Conservation (phyloP, 805 yeast species). For the Metschnikowia chrysomelidarum region DNA sequence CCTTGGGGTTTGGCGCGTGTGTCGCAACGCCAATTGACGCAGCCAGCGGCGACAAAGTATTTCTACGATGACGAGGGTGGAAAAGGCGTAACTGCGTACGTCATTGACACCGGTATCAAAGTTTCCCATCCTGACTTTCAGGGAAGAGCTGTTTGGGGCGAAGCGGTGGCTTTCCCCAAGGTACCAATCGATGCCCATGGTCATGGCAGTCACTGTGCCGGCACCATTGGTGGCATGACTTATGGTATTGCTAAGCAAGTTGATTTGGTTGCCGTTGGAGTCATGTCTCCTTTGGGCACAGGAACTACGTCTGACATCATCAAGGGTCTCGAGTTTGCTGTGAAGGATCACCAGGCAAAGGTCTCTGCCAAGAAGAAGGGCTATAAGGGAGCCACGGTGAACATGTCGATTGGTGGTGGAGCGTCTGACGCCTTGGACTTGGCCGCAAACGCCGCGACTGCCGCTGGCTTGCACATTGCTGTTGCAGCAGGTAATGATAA, state of each 20-base stretch:
- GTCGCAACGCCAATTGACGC: conserved; percentile 67
- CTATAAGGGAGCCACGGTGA: conserved; percentile 82
- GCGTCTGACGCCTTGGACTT: conserved; percentile 80
- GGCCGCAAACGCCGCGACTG: conserved; percentile 88
- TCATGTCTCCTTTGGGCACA: conserved; percentile 75
- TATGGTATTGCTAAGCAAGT: conserved; percentile 87
- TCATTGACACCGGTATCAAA: conserved; percentile 87
- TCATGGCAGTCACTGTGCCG: conserved; percentile 98
- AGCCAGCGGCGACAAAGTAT: conserved; percentile 33
- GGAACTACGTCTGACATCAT: conserved; percentile 83
- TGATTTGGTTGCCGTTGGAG: conserved; percentile 77
- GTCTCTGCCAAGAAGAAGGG: conserved; percentile 54
- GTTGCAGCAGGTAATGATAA: conserved; percentile 97
- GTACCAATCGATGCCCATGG: conserved; percentile 81
- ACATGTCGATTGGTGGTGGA: conserved; percentile 95
- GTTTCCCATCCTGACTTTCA: conserved; percentile 73
- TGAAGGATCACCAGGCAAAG: conserved; percentile 61
- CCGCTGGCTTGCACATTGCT: conserved; percentile 86
- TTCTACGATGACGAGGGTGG: conserved; percentile 72
- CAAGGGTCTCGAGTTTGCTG: conserved; percentile 83
- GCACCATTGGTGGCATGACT: conserved; percentile 77
- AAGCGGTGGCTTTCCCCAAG: conserved; percentile 61
- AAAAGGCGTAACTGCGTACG: conserved; percentile 80
- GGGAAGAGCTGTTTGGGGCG: conserved; percentile 86
- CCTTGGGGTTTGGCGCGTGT: conserved; percentile 95